Conservation (phyloP, 495 filamentous ascomycete genomes). For the Delitschia confertaspora region DNA sequence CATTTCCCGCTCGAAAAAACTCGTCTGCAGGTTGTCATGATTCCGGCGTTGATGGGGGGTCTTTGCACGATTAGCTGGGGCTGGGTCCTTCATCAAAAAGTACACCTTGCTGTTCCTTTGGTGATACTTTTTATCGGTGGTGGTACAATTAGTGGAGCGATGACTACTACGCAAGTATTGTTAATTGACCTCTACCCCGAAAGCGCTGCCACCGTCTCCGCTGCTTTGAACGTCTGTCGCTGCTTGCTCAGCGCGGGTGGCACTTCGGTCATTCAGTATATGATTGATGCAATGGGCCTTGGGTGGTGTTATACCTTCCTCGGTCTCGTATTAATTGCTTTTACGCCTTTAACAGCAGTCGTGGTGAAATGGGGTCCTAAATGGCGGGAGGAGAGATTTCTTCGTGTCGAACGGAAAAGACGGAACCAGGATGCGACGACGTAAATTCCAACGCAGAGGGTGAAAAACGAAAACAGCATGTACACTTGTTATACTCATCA, state of each 20-base stretch:
- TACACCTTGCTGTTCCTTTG: conserved; percentile 26
- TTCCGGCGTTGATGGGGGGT: conserved; percentile 13
- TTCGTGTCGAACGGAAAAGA: no score
- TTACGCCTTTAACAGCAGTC: not conserved
- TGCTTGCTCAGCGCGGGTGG: conserved; percentile 34
- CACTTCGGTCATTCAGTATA: conserved; percentile 30
- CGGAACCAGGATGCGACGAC: no score
- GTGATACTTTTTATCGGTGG: conserved; percentile 29
- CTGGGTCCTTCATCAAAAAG: conserved; percentile 26
- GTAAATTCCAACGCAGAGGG: no score
- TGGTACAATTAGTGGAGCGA: conserved; percentile 22
- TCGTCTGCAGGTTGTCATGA: conserved; percentile 27
- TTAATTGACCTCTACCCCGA: conserved; percentile 33
- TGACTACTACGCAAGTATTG: conserved; percentile 29
- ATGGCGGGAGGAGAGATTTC: conserved; percentile 20
- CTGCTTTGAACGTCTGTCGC: conserved; percentile 31
- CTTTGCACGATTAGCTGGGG: conserved; percentile 25
- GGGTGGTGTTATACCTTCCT: conserved; percentile 37
- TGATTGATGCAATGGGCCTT: conserved; percentile 28
- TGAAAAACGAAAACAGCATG: no score
- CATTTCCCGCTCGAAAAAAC: conserved; percentile 30
- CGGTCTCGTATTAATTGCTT: not conserved
- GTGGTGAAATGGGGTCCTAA: conserved; percentile 2
- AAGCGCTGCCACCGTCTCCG: conserved; percentile 33
- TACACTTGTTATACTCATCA: no score